Percentiles rank a stretch among this genome's conserved stretches.
Evolutionary conservation across 331 rosid species (phyloP).

Genomic region (Quercus phellos): DNA sequence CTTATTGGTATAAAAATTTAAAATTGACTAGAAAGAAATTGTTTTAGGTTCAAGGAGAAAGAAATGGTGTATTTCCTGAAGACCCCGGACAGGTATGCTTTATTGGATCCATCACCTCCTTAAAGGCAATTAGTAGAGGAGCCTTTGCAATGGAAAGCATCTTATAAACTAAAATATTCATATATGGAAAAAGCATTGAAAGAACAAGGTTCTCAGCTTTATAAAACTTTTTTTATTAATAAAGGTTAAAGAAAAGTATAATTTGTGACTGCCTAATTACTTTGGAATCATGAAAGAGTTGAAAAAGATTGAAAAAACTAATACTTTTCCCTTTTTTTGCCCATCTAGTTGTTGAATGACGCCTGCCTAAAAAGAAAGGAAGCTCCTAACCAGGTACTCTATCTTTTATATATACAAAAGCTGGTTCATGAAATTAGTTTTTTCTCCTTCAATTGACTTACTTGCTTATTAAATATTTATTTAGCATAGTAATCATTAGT

Average conservation of each 20-base stretch:
- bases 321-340: neutral
- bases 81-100: conserved; percentile 45
- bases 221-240: neutral
- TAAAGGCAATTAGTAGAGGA: conserved; percentile 24
- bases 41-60: conserved; percentile 23
- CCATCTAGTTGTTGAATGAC: conserved; percentile 34
- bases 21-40: conserved; percentile 28
- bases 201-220: conserved; percentile 44
- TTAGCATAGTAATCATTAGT: conserved; percentile 10
- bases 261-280: conserved; percentile 16
- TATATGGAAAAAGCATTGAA: conserved; percentile 15
- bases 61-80: conserved; percentile 30
- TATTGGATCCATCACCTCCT: conserved; percentile 38
- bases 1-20: neutral
- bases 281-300: conserved; percentile 15
- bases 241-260: conserved; percentile 5
- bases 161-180: neutral
- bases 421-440: conserved; percentile 14
- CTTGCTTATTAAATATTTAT: neutral
- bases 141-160: conserved; percentile 18
- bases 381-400: conserved; percentile 21
- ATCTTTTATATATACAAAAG: conserved; percentile 8
- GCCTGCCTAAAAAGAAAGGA: conserved; percentile 33
- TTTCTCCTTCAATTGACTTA: conserved; percentile 30
- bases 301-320: conserved; percentile 10